Conservation (phyloP, 768 basidiomycete species). For the Fomitopsis serialis region DNA sequence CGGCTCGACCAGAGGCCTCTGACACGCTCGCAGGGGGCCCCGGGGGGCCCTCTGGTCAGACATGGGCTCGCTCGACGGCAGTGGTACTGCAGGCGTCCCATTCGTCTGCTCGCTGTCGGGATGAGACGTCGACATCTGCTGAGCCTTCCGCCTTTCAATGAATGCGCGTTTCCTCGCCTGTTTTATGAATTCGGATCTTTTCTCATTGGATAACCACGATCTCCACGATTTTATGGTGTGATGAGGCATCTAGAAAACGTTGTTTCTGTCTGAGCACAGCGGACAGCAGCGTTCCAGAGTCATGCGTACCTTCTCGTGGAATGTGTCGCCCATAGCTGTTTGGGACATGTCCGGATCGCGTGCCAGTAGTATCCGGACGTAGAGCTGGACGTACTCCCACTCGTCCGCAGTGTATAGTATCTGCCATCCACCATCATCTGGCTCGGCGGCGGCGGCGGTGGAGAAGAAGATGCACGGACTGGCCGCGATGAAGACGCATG, state of each 20-base stretch:
- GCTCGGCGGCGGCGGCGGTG: slow-evolving; percentile 9
- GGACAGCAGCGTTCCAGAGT: not conserved
- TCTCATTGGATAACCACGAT: slow-evolving; percentile 27
- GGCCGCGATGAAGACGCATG: too few species aligned
- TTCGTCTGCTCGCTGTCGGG: too few species aligned
- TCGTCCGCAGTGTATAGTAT: slow-evolving; percentile 46
- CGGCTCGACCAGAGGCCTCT: not conserved
- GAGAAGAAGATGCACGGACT: slow-evolving; percentile 3
- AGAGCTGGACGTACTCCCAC: slow-evolving; percentile 38
- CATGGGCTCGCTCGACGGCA: not conserved
- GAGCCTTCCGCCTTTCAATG: too few species aligned
- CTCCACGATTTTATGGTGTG: slow-evolving; percentile 51
- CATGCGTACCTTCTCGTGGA: slow-evolving; percentile 42
- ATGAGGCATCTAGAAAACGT: slow-evolving; percentile 48
- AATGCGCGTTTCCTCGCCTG: slow-evolving; percentile 41
- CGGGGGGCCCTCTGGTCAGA: not conserved
- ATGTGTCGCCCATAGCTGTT: slow-evolving; percentile 29
- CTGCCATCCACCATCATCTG: slow-evolving; percentile 3
- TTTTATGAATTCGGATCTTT: slow-evolving; percentile 35
- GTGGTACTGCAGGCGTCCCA: too few species aligned
- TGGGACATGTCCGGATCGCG: slow-evolving; percentile 42
- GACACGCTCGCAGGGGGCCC: not conserved
- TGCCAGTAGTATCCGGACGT: slow-evolving; percentile 40
- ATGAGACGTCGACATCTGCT: too few species aligned
- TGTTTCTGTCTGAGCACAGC: not conserved